Evolutionary conservation across 148 eudicot genomes (phyloP).

Genomic region (Simmondsia chinensis): DNA sequence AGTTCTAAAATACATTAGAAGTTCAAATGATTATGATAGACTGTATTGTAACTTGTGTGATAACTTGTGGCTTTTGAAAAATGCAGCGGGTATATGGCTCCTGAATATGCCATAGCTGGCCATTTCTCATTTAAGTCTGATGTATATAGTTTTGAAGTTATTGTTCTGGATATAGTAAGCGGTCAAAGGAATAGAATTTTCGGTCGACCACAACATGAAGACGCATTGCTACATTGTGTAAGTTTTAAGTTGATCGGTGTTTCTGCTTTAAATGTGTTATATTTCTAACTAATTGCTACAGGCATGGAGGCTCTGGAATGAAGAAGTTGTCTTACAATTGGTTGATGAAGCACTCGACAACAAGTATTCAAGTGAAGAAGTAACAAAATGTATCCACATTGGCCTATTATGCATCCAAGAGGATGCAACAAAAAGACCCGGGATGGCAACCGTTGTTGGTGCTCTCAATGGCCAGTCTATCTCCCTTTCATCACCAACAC

Average conservation of each 20-base stretch:
- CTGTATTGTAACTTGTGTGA: too few species aligned
- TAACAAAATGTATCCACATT: constrained; percentile 20
- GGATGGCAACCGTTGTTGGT: constrained; percentile 14
- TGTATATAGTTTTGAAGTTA: constrained; percentile 27
- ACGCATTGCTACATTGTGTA: constrained; percentile 18
- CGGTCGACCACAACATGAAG: neutral
- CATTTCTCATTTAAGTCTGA: constrained; percentile 25
- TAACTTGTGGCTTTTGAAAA: neutral
- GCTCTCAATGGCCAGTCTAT: constrained; percentile 13
- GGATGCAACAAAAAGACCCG: constrained; percentile 15
- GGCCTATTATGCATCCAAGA: constrained; percentile 27
- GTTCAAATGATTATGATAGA: too few species aligned
- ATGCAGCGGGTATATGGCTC: constrained; percentile 29
- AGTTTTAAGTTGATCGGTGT: neutral
- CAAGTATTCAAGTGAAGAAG: constrained; percentile 11
- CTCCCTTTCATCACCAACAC: constrained; percentile 12
- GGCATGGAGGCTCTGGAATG: constrained; percentile 38
- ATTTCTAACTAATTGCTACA: neutral
- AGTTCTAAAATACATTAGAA: neutral
- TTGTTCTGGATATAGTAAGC: constrained; percentile 21
- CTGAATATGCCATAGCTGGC: constrained; percentile 21
- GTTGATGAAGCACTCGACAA: constrained; percentile 9
- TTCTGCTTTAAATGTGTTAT: neutral
- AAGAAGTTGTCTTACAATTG: constrained; percentile 5
- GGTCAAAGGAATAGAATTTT: constrained; percentile 13